These are phyloP conservation scores for Penicillium coffeae DNA, from an alignment of 495 filamentous ascomycete species.

Conservation along the genomic window DNA sequence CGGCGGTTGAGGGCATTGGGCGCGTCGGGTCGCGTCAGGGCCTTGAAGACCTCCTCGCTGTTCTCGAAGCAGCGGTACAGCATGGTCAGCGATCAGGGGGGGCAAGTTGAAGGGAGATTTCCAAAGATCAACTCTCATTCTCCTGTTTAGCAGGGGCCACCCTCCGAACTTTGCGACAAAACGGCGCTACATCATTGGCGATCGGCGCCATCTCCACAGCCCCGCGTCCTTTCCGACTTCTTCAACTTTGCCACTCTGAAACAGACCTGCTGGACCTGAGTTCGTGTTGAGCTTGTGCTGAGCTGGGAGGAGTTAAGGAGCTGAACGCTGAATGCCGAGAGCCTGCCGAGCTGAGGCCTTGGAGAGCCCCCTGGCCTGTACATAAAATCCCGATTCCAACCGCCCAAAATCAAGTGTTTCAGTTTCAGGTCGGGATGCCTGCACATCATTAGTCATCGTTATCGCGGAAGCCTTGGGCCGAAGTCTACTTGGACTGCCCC, in stretches of 20 bases:
- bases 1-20: not conserved
- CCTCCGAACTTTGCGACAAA: not conserved
- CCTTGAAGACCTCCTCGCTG: not conserved
- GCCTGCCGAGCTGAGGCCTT: no score
- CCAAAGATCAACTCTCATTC: not conserved
- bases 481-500: no score
- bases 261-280: no score
- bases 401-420: not conserved
- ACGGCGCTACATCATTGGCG: not conserved
- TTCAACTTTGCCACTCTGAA: not conserved
- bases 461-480: no score
- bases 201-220: not conserved
- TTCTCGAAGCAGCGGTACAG: not conserved
- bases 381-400: not conserved
- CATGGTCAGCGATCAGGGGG: not conserved
- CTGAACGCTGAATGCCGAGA: no score
- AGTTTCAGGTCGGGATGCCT: no score
- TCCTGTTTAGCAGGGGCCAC: not conserved
- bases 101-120: no score
- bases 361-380: no score
- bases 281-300: no score
- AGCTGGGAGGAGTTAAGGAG: no score
- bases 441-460: no score
- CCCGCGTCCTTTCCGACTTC: not conserved
- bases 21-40: not conserved